Evolutionary conservation across 2,329 filamentous ascomycete species (phyloP).

Genomic region (Thelonectria discophora): DNA sequence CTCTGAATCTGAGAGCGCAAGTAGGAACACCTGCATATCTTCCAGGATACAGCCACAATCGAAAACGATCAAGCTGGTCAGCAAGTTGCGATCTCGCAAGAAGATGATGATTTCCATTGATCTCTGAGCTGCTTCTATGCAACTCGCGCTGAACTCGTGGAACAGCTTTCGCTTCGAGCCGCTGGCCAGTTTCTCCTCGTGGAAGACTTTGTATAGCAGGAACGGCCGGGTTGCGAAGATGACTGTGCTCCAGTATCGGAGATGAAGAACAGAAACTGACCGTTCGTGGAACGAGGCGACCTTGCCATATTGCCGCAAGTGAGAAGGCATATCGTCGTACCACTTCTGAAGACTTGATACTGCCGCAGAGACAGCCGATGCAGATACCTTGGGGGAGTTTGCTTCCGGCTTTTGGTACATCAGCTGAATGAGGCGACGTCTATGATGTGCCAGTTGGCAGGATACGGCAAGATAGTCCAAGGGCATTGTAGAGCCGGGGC

Average conservation of each 20-base stretch:
- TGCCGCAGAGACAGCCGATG: slow-evolving; percentile 7
- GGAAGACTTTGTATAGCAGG: slow-evolving; percentile 17
- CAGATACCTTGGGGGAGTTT: slow-evolving; percentile 1
- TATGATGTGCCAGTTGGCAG: slow-evolving; percentile 2
- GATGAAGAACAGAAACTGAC: slow-evolving; percentile 18
- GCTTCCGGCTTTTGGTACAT: slow-evolving; percentile 14
- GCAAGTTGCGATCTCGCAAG: neutral
- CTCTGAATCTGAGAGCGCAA: slow-evolving; percentile 1
- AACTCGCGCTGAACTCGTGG: slow-evolving; percentile 9
- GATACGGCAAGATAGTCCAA: slow-evolving; percentile 14
- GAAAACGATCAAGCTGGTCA: slow-evolving; percentile 14
- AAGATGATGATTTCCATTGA: slow-evolving; percentile 17
- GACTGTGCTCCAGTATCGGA: slow-evolving; percentile 24
- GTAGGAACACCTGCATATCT: slow-evolving; percentile 24
- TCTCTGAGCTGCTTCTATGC: slow-evolving; percentile 15
- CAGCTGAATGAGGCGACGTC: slow-evolving; percentile 4
- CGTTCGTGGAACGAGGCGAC: slow-evolving; percentile 19
- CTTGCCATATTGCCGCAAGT: slow-evolving; percentile 3
- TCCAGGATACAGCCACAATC: slow-evolving; percentile 20
- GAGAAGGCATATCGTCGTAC: slow-evolving; percentile 7
- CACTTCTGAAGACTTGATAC: slow-evolving; percentile 2
- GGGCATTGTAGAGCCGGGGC: slow-evolving; percentile 15
- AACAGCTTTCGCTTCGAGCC: slow-evolving; percentile 16
- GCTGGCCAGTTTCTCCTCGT: neutral
- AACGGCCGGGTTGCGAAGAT: slow-evolving; percentile 20